A percentile compares a stretch with the other conserved stretches of the same genome.
These are phyloP conservation scores for Mytilinidion resinicola DNA, from an alignment of 495 filamentous ascomycete species.

Conservation along the genomic window DNA sequence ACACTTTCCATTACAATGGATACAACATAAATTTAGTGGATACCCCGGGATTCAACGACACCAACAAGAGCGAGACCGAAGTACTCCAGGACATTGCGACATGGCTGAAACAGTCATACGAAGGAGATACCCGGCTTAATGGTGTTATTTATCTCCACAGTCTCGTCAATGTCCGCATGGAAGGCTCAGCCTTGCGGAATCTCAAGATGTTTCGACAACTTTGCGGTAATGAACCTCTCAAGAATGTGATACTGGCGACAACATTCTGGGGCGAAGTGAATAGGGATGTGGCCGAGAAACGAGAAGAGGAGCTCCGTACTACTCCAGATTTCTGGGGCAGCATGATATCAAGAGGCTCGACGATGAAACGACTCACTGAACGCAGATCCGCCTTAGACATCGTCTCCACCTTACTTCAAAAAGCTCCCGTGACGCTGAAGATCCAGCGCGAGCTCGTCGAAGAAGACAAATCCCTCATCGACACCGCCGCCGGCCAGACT, in stretches of 20 bases:
- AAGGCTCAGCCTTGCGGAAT: conserved; percentile 22
- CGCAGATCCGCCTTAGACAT: not conserved
- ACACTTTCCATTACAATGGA: not conserved
- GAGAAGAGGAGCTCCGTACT: not conserved
- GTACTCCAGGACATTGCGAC: conserved; percentile 37
- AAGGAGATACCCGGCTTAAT: conserved; percentile 22
- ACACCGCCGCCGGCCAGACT: not conserved
- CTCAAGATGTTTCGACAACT: conserved; percentile 30
- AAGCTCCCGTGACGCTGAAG: not conserved
- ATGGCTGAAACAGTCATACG: conserved; percentile 31
- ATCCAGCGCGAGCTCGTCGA: not conserved
- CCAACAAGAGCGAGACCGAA: conserved; percentile 38
- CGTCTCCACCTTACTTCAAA: not conserved
- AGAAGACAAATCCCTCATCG: not conserved
- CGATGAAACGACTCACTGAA: not conserved
- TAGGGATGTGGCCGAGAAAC: not conserved
- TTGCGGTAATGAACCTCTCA: not conserved
- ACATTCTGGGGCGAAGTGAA: not conserved
- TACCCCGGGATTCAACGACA: conserved; percentile 50
- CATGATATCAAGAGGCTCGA: not conserved
- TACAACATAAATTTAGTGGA: conserved; percentile 38
- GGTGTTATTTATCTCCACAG: conserved; percentile 33
- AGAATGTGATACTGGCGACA: conserved; percentile 1
- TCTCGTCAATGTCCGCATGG: conserved; percentile 24
- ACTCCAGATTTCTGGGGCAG: not conserved